Conservation (phyloP, 2,329 filamentous ascomycete species). For the Coniochaeta prunicola region DNA sequence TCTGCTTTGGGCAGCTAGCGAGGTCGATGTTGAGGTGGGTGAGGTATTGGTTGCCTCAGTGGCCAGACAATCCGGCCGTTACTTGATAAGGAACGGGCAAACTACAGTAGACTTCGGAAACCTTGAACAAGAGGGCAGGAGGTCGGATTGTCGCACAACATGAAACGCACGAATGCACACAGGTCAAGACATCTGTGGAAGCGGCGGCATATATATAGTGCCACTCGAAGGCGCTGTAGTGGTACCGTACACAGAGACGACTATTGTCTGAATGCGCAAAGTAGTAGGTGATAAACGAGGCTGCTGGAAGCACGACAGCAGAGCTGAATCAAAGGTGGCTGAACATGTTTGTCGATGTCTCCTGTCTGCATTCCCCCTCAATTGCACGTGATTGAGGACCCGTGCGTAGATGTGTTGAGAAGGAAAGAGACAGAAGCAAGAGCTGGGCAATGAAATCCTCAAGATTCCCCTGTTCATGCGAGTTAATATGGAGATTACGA, state of each 20-base stretch:
- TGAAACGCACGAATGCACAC: background rate
- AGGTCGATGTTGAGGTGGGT: background rate
- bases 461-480: background rate
- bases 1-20: slow-evolving; percentile 1
- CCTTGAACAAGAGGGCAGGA: background rate
- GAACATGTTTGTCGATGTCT: background rate
- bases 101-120: background rate
- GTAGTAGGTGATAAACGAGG: too few relatives aligned
- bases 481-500: background rate
- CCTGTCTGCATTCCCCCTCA: background rate
- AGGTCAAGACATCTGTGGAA: background rate
- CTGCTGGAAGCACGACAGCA: background rate
- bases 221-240: background rate
- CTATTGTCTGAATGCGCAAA: too few relatives aligned
- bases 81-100: background rate
- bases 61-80: background rate
- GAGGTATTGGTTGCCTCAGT: background rate
- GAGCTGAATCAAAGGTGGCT: background rate
- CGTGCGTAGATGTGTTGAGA: background rate
- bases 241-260: background rate
- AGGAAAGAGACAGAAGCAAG: background rate
- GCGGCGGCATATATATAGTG: background rate
- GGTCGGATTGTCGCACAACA: background rate
- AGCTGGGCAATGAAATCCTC: background rate
- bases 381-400: background rate